Conservation (phyloP, 768 basidiomycete genomes). For the Podaxis mareebaensis region DNA sequence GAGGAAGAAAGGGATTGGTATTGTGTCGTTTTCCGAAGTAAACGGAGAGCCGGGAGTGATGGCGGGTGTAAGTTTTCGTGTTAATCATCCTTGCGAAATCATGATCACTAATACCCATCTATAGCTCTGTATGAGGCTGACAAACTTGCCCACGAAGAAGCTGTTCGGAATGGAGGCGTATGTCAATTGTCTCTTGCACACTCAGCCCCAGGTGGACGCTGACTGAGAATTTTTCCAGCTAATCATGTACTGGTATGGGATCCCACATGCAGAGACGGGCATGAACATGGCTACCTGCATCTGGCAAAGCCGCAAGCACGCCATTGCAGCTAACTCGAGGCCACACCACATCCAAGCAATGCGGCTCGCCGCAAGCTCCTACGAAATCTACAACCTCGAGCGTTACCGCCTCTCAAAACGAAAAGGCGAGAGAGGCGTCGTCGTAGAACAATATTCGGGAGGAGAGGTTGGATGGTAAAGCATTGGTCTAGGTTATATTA, state of each 20-base stretch:
- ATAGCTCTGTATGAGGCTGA: constrained; percentile 87
- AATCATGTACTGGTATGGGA: constrained; percentile 93
- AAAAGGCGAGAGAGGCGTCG: constrained; percentile 55
- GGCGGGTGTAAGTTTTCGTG: constrained; percentile 50
- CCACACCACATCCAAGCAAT: constrained; percentile 85
- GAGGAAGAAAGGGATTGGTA: constrained; percentile 89
- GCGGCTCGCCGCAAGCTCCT: constrained; percentile 73
- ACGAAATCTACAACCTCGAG: constrained; percentile 78
- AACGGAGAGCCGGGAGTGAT: constrained; percentile 71
- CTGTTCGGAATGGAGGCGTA: constrained; percentile 83
- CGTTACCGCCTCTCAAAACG: constrained; percentile 72
- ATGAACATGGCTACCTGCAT: constrained; percentile 95
- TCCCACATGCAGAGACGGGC: constrained; percentile 71
- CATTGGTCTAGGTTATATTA: neutral
- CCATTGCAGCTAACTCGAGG: constrained; percentile 74
- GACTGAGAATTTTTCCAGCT: constrained; percentile 43
- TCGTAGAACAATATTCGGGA: constrained; percentile 58
- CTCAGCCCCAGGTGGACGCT: neutral
- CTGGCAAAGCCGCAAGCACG: constrained; percentile 89
- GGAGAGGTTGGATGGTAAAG: constrained; percentile 73
- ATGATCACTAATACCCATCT: constrained; percentile 12
- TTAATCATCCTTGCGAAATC: neutral
- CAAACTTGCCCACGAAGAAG: constrained; percentile 88
- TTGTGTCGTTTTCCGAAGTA: constrained; percentile 86
- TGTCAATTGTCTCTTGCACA: constrained; percentile 26